Evolutionary conservation across 352 stramenopile genomes (phyloP).

Genomic region (Pythium phragmitis): DNA sequence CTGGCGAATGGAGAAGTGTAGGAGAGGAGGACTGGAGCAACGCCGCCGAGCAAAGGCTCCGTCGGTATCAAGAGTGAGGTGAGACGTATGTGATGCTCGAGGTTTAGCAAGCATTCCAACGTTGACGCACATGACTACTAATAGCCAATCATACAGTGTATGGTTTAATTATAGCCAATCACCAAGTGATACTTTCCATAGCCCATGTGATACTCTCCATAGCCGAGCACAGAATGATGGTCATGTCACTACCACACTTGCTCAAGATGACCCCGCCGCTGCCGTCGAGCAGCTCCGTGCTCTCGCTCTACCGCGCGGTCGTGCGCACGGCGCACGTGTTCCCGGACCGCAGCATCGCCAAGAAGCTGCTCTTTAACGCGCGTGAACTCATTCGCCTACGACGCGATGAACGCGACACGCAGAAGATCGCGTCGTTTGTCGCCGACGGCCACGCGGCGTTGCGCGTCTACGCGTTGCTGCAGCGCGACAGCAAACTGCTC

Average conservation of each 20-base stretch:
- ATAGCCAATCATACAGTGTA: no score
- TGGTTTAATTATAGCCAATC: no score
- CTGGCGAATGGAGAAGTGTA: background rate
- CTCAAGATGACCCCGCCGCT: background rate
- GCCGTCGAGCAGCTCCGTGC: constrained; percentile 33
- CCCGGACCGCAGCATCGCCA: constrained; percentile 55
- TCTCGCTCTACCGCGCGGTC: constrained; percentile 59
- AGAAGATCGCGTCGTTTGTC: constrained; percentile 42
- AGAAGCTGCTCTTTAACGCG: constrained; percentile 78
- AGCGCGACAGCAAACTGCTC: constrained; percentile 43
- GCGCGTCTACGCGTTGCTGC: constrained; percentile 56
- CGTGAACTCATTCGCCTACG: constrained; percentile 66
- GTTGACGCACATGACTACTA: no score
- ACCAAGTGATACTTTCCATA: no score
- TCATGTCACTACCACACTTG: background rate
- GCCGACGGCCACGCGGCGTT: constrained; percentile 56
- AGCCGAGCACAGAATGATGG: no score
- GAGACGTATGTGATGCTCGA: no score
- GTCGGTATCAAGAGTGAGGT: no score
- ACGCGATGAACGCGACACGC: constrained; percentile 41
- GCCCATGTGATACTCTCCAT: no score
- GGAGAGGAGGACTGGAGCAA: no score
- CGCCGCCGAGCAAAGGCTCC: no score
- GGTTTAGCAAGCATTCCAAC: no score
- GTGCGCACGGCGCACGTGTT: constrained; percentile 52